A percentile compares a stretch with the other conserved stretches of the same genome.
Evolutionary conservation across 2,329 filamentous ascomycete genomes (phyloP).

Genomic region (Aspergillus clavatus): DNA sequence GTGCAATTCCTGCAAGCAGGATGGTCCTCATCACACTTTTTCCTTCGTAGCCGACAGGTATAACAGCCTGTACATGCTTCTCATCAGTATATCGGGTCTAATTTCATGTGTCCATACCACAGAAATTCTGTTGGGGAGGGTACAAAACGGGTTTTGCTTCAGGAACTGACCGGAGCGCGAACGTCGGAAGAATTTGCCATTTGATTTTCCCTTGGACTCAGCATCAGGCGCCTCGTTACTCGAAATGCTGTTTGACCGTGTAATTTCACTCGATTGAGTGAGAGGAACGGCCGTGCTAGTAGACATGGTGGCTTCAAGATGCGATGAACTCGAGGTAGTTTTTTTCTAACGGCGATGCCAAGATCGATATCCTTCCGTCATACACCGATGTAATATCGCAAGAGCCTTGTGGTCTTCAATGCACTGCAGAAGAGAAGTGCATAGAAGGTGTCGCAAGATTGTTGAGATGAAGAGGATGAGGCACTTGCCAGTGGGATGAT

Average conservation of each 20-base stretch:
- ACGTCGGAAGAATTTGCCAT: not conserved
- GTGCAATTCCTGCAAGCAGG: conserved; percentile 58
- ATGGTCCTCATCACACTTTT: conserved; percentile 65
- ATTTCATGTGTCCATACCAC: too few species aligned
- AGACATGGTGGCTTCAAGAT: not conserved
- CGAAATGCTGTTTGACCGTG: not conserved
- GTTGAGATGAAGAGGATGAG: not conserved
- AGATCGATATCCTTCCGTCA: too few species aligned
- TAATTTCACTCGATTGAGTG: not conserved
- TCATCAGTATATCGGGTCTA: too few species aligned
- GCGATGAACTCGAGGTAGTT: not conserved
- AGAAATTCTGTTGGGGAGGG: too few species aligned
- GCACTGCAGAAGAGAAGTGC: not conserved
- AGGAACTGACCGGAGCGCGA: not conserved
- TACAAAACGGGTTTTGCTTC: too few species aligned
- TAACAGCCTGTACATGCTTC: conserved; percentile 51
- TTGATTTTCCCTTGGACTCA: not conserved
- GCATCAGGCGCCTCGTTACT: not conserved
- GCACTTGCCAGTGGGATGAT: not conserved
- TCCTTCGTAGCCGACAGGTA: conserved; percentile 61
- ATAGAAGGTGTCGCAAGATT: not conserved
- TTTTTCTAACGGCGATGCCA: not conserved
- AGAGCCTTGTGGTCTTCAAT: not conserved
- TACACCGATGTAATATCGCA: too few species aligned
- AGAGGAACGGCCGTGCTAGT: not conserved